Conservation (phyloP, 2,329 filamentous ascomycete genomes). For the Trichoderma arundinaceum region DNA sequence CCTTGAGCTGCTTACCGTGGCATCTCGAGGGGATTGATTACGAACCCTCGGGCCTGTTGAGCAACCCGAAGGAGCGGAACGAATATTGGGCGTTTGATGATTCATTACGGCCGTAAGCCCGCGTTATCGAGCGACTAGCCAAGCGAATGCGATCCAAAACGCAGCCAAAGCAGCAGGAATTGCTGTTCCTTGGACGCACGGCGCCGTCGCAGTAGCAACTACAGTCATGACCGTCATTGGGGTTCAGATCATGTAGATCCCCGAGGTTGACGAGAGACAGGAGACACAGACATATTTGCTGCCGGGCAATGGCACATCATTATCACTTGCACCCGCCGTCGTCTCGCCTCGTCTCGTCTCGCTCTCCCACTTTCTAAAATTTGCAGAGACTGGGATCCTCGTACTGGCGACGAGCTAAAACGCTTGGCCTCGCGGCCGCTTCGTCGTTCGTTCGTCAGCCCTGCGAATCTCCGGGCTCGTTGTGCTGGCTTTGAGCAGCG, state of each 20-base stretch:
- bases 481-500: conserved; percentile 8
- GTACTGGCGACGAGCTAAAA: too few relatives aligned
- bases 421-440: background rate
- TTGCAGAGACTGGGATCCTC: too few relatives aligned
- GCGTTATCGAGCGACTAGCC: conserved; percentile 12
- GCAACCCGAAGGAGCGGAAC: conserved; percentile 23
- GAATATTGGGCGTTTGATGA: background rate
- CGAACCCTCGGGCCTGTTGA: conserved; percentile 24
- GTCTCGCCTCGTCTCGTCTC: too few relatives aligned
- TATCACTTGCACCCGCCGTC: too few relatives aligned
- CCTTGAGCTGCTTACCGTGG: background rate
- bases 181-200: background rate
- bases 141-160: conserved; percentile 7
- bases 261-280: too few relatives aligned
- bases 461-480: conserved; percentile 27
- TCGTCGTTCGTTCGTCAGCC: conserved; percentile 36
- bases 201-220: background rate
- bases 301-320: background rate
- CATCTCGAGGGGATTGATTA: conserved; percentile 15
- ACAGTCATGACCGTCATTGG: too few relatives aligned
- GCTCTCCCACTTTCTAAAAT: too few relatives aligned
- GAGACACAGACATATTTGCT: background rate
- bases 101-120: background rate
- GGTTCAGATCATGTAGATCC: too few relatives aligned
- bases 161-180: background rate